Evolutionary conservation across 306 rosid species (phyloP).

Genomic region (Cyclanthera cordifolia): DNA sequence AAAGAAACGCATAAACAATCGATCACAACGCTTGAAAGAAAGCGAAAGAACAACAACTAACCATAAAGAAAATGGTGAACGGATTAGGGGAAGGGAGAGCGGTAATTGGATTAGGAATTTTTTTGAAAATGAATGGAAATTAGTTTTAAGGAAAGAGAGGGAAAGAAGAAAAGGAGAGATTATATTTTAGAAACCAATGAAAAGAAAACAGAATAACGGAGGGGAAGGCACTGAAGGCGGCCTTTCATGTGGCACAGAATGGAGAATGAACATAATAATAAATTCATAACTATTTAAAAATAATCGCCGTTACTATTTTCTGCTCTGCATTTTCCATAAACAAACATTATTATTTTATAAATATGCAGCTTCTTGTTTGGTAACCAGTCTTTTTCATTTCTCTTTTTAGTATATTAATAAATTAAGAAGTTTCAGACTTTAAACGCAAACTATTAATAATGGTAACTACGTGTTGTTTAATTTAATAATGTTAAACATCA

Average conservation of each 20-base stretch:
- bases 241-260: constrained; percentile 19
- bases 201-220: constrained; percentile 28
- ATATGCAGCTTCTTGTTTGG: background rate
- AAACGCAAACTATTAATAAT: no score
- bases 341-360: background rate
- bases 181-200: constrained; percentile 19
- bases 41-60: constrained; percentile 10
- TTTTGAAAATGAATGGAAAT: background rate
- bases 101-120: constrained; percentile 13
- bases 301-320: background rate
- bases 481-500: no score
- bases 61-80: constrained; percentile 21
- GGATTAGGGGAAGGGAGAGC: constrained; percentile 12
- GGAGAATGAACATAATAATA: background rate
- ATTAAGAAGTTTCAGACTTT: no score
- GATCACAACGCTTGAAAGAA: background rate
- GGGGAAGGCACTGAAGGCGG: constrained; percentile 25
- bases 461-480: no score
- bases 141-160: background rate
- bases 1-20: background rate
- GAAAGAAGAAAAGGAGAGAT: constrained; percentile 1
- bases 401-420: no score
- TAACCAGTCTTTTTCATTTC: background rate
- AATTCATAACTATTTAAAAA: background rate
- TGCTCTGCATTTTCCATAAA: background rate